Conservation (phyloP, 2,329 filamentous ascomycete species). For the Penicillium expansum region DNA sequence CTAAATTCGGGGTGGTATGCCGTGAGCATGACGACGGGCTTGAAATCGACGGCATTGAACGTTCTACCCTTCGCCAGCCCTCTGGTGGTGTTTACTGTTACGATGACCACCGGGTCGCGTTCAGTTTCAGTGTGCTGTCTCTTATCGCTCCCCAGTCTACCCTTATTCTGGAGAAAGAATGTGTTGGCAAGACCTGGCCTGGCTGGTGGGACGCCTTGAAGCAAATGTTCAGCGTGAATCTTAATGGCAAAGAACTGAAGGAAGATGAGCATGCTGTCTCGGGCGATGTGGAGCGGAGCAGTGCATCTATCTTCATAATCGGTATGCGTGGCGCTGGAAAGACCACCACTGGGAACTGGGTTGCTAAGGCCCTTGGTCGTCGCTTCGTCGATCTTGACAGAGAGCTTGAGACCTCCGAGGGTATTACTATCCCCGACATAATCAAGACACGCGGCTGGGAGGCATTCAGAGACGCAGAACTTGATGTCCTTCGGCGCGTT, state of each 20-base stretch:
- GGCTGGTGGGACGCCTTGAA: constrained; percentile 95
- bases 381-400: constrained; percentile 83
- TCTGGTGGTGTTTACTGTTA: constrained; percentile 80
- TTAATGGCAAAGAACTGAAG: constrained; percentile 70
- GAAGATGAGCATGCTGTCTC: constrained; percentile 39
- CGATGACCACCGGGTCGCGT: constrained; percentile 95
- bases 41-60: constrained; percentile 57
- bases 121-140: constrained; percentile 93
- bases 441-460: constrained; percentile 80
- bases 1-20: constrained; percentile 86
- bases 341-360: constrained; percentile 87
- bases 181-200: constrained; percentile 96
- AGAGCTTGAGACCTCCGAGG: constrained; percentile 72
- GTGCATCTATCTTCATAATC: constrained; percentile 82
- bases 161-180: constrained; percentile 83
- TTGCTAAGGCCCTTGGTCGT: constrained; percentile 70
- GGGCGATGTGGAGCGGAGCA: constrained; percentile 40
- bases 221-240: constrained; percentile 69
- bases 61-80: constrained; percentile 54
- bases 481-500: constrained; percentile 68
- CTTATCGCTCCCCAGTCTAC: constrained; percentile 68
- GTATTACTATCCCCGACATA: constrained; percentile 80
- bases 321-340: constrained; percentile 98
- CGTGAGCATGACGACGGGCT: constrained; percentile 94
- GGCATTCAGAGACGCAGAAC: constrained; percentile 76